Percentiles rank a stretch among this genome's conserved stretches.
Conservation (phyloP, 2,329 filamentous ascomycete species). For the Ceratocystiopsis brevicomis region DNA sequence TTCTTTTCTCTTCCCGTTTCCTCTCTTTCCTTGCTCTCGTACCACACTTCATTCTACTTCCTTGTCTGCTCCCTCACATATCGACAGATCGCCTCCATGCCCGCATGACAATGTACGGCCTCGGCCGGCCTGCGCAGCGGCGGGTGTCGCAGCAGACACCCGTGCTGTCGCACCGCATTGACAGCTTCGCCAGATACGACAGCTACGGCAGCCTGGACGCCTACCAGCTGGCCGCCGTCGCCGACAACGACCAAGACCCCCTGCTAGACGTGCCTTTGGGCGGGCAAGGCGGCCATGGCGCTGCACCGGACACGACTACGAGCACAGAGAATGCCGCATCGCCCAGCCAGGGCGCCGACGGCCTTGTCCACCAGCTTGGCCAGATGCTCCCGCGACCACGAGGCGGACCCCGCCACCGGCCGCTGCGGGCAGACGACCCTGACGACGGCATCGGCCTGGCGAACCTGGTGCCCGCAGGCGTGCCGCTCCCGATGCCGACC, state of each 20-base stretch:
- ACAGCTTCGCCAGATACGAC: slow-evolving; percentile 15
- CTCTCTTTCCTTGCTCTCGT: neutral
- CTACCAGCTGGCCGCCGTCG: slow-evolving; percentile 7
- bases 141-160: no score
- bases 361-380: slow-evolving; percentile 1
- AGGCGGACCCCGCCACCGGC: slow-evolving; percentile 14
- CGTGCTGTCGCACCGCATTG: slow-evolving; percentile 9
- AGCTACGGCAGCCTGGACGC: slow-evolving; percentile 33
- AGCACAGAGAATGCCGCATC: no score
- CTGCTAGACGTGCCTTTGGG: neutral
- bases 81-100: neutral
- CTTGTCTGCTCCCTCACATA: no score
- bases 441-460: slow-evolving; percentile 17
- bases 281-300: no score
- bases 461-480: slow-evolving; percentile 16
- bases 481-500: slow-evolving; percentile 21
- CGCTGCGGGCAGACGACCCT: slow-evolving; percentile 15
- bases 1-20: neutral
- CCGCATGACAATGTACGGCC: neutral
- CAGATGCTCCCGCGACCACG: slow-evolving; percentile 3
- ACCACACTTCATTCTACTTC: neutral
- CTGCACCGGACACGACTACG: no score
- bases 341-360: no score
- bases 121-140: no score
- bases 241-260: neutral